A percentile compares a stretch with the other conserved stretches of the same genome.
Evolutionary conservation across 2,329 filamentous ascomycete species (phyloP).

Genomic region (Aphanocladium album): DNA sequence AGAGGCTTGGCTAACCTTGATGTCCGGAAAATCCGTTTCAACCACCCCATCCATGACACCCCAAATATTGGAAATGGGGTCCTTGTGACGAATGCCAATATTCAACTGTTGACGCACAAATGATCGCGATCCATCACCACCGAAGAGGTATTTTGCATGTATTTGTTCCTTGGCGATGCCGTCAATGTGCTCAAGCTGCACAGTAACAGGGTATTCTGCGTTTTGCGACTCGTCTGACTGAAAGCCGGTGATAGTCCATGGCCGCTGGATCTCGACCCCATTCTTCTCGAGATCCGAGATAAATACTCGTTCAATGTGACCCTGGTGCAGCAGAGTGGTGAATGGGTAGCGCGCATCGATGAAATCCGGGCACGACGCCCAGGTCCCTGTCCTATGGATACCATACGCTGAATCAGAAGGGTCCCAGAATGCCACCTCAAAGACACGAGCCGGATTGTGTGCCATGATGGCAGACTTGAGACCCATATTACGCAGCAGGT

Average conservation of each 20-base stretch:
- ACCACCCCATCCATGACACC: slow-evolving; percentile 72
- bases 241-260: slow-evolving; percentile 61
- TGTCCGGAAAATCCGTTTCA: slow-evolving; percentile 70
- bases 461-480: slow-evolving; percentile 85
- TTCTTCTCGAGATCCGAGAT: slow-evolving; percentile 61
- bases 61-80: slow-evolving; percentile 68
- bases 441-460: slow-evolving; percentile 80
- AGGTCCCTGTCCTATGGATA: slow-evolving; percentile 64
- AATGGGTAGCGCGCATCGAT: slow-evolving; percentile 68
- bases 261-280: slow-evolving; percentile 55
- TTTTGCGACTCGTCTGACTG: slow-evolving; percentile 51
- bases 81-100: slow-evolving; percentile 67
- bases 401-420: slow-evolving; percentile 49
- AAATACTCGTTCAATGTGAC: slow-evolving; percentile 65
- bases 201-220: slow-evolving; percentile 71
- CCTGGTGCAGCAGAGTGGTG: slow-evolving; percentile 67
- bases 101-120: slow-evolving; percentile 59
- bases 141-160: slow-evolving; percentile 64
- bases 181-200: slow-evolving; percentile 71
- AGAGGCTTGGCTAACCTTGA: slow-evolving; percentile 47
- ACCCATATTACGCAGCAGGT: slow-evolving; percentile 83
- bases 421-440: slow-evolving; percentile 71
- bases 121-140: slow-evolving; percentile 66
- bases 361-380: slow-evolving; percentile 85
- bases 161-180: slow-evolving; percentile 64